A percentile compares a stretch with the other conserved stretches of the same genome.
Conservation (phyloP, 805 yeast species). For the Ascoidea tarda region DNA sequence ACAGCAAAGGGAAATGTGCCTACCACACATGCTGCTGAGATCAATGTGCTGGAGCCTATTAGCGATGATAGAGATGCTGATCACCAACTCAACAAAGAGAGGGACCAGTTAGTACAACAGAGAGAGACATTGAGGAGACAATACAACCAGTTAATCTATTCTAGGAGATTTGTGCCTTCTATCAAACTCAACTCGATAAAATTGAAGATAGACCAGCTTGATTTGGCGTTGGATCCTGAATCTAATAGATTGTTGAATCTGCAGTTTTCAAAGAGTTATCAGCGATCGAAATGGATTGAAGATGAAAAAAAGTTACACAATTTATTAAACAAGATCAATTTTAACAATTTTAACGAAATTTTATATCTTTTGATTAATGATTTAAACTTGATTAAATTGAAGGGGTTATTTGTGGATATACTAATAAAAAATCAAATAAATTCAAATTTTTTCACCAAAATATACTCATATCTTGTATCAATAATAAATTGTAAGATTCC, state of each 20-base stretch:
- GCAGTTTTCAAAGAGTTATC: constrained; percentile 26
- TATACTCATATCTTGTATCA: constrained; percentile 43
- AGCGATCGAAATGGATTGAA: constrained; percentile 42
- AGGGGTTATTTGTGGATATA: constrained; percentile 43
- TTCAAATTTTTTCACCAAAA: constrained; percentile 27
- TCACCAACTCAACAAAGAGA: no score
- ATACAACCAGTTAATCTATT: no score
- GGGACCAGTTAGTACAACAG: no score
- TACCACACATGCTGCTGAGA: no score
- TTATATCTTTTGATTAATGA: constrained; percentile 33
- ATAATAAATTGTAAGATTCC: constrained; percentile 58
- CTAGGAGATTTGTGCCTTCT: not conserved
- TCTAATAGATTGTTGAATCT: constrained; percentile 15
- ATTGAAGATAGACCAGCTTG: not conserved
- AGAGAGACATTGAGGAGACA: no score
- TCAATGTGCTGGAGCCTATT: no score
- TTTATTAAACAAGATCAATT: constrained; percentile 30
- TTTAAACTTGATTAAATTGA: constrained; percentile 44
- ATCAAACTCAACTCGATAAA: no score
- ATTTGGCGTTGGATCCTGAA: not conserved
- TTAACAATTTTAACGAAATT: constrained; percentile 31
- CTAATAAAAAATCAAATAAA: constrained; percentile 38
- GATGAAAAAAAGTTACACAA: constrained; percentile 33
- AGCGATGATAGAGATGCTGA: no score
- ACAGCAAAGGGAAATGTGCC: no score